Base-by-base conservation (phyloP, 495 filamentous ascomycete species). In the Saxophila tyrrhenica region DNA sequence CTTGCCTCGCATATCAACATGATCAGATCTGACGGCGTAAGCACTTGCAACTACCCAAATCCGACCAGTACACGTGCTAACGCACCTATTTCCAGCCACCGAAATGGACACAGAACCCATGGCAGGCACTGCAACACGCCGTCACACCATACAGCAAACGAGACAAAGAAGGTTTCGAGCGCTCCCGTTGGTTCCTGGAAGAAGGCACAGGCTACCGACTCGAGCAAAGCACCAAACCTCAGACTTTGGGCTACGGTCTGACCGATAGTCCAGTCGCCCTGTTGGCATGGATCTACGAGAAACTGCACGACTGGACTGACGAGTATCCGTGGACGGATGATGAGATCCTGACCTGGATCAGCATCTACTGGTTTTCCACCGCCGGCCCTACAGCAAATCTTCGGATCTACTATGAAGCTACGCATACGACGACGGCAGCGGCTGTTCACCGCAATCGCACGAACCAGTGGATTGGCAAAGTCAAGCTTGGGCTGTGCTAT, bases 271-370 rank as follows among this genome's bases (percentile, higher is more conserved):
- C 83, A 0, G 72, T 84, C 11, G 81, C 72, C 9, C 66, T 80
- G 39, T 64, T 86, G 17, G 73, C 81, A 0, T 86, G 82, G 82
- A 78, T 87, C 42, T 77, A 79, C 48, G 84, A 86, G 63, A 87
- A 86, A 58, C 72, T 86, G 24, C 77, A 82, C 61, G 75, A 80
- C 54, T 83, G 83, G 81, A 78, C 77, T 0, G 83, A 87, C 58
- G 63, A 55, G 0, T 84, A 84, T 58, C 72, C 76, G 8, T 86
- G 83, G 83, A 81, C 74, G 0, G 78, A 84, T 39, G 81, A 85
- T 42, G 78, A 86, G 62, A 70, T 84, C 22, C 67, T 84, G 24
- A 84, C 80, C 0, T 84, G 83, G 81, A 69, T 81, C 0, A 76
- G 70, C 20, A 78, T 85, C 48, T 84, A 84, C 62, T 72, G 67